Evolutionary conservation across 257 asterid genomes (phyloP).

Genomic region (Solanum ossicruentum): DNA sequence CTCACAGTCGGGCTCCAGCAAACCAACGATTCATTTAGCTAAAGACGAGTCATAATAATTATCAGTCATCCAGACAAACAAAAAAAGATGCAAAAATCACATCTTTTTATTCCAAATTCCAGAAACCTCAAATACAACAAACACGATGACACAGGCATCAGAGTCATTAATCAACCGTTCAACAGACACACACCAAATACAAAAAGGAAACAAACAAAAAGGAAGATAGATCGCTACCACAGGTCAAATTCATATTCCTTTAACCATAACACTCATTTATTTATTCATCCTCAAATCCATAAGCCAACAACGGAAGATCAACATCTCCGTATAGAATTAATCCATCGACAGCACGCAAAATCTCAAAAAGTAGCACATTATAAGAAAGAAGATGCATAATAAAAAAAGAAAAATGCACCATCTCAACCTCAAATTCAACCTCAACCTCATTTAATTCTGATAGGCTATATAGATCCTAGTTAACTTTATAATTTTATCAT

Average conservation of each 20-base stretch:
- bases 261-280: not conserved
- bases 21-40: not conserved
- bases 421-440: not conserved
- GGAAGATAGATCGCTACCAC: not conserved
- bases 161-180: not conserved
- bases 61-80: not conserved
- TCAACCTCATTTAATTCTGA: not conserved
- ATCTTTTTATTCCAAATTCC: not conserved
- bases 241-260: not conserved
- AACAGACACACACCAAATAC: not conserved
- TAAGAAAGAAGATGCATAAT: not conserved
- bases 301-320: not conserved
- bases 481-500: not conserved
- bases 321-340: not conserved
- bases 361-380: not conserved
- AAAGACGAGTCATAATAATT: not conserved
- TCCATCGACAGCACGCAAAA: not conserved
- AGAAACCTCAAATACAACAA: not conserved
- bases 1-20: not conserved
- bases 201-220: not conserved
- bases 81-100: not conserved
- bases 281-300: not conserved
- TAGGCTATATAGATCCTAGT: not conserved
- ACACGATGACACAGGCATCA: not conserved
- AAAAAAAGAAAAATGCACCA: not conserved